Percentiles rank a stretch among this genome's conserved stretches.
Evolutionary conservation across 495 filamentous ascomycete genomes (phyloP).

Genomic region (Aspergillus ostianus): DNA sequence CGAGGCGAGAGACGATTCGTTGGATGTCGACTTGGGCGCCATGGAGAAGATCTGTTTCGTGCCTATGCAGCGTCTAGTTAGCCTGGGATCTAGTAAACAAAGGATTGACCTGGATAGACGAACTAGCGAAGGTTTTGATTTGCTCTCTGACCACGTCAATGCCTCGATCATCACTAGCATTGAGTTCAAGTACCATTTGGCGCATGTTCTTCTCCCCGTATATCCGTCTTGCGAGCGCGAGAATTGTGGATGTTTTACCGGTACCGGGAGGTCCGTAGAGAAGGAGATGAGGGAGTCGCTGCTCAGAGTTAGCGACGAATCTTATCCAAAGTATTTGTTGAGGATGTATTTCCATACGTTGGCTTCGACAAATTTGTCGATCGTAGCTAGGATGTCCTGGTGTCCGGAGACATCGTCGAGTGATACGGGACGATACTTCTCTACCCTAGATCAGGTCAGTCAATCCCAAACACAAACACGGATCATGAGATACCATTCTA

Average conservation of each 20-base stretch:
- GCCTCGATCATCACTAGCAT: conserved; percentile 93
- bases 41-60: conserved; percentile 68
- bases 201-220: conserved; percentile 91
- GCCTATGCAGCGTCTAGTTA: conserved; percentile 55
- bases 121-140: conserved; percentile 96
- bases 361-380: conserved; percentile 92
- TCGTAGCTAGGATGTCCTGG: conserved; percentile 93
- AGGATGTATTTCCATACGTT: conserved; percentile 53
- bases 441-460: conserved; percentile 64
- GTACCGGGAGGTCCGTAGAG: conserved; percentile 97
- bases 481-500: neutral
- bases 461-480: neutral
- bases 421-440: conserved; percentile 91
- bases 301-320: conserved; percentile 4
- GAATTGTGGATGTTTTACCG: conserved; percentile 95
- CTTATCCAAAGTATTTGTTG: neutral
- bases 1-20: conserved; percentile 56
- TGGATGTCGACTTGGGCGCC: conserved; percentile 44
- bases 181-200: conserved; percentile 97
- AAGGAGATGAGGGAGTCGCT: conserved; percentile 91
- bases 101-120: conserved; percentile 14
- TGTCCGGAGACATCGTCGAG: conserved; percentile 95
- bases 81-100: conserved; percentile 27
- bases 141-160: conserved; percentile 99
- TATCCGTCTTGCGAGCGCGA: conserved; percentile 85